Base-by-base conservation (phyloP, 75 land plant genomes). In the Selaginella tamariscina region DNA sequence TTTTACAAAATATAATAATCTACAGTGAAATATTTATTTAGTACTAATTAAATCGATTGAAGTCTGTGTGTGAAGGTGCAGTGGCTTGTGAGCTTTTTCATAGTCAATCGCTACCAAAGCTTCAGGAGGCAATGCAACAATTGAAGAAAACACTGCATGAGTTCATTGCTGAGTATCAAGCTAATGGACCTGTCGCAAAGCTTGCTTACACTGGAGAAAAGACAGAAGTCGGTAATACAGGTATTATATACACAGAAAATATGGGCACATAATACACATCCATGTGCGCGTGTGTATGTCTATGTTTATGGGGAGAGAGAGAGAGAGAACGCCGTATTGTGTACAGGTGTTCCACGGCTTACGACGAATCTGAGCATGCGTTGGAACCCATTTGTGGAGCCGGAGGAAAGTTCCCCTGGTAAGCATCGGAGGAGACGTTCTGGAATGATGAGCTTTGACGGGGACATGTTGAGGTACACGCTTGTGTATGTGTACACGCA, bases 111-210 rank as follows among this genome's bases (percentile, higher is more conserved):
- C 82, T 85, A 15, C 21, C 64, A 27, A 75, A 79, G 33, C 89
- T 90, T 63, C 84, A 81, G 57, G 89, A 95, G 21, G 86, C 86
- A 54, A 90, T 95, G 99, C 88, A 90, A 66, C 54, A 70, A 33
- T 72, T 95, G 32, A 77, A 88, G 68, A 82, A 76, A 69, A 82
- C 71, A 68, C 76, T 95, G 60, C 83, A 78, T 30, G 92, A 90
- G 56, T 73, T 95, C 66, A 88, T 88, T 79, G 64, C 77, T 23
- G 88, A 87, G 62, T 90, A 90, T 65, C 91, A 85, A 65, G 83
- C 88, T 57, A 81, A 84, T 49, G 99, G 99, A 54, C 84, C 84
- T 27, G 72, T 83, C 44, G 81, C 99, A 24, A 85, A 75, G 67
- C 71, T 80, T 24, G 72, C 88, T 23, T 91, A 90, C 71, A 78